Evolutionary conservation across 1,139 yeast genomes (phyloP), one percentile per base, ranked within the genome.

Genomic region (Geotrichum bryndzae): DNA sequence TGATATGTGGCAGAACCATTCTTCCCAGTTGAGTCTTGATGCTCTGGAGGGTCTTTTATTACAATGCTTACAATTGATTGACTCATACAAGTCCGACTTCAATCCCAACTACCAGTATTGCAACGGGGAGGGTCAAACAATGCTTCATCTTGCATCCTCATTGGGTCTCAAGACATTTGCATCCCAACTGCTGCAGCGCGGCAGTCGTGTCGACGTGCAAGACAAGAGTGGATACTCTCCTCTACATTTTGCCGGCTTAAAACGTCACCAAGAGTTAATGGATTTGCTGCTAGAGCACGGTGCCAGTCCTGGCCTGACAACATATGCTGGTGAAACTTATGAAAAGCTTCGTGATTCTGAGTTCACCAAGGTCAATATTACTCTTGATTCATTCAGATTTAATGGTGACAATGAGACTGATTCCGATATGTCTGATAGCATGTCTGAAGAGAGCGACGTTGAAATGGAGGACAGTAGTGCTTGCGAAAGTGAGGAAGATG

Each of bases 141-240:
- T 90, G 77, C 77, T 91, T 60, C 97, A 91, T 74, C 79, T 91
- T 66, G 87, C 96, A 1, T 81, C 91, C 18, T 73, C 86, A 64
- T 84, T 85, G 73, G 90, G 90, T 29, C 87, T 88, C 68, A 73
- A 76, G 54, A 79, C 79, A 51, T 77, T 91, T 65, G 82, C 84
- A 46, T 77, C 82, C 53, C 84, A 84, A 54, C 78, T 91, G 68
- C 77, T 90, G 3, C 84, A 84, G 54, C 86, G 85, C 68, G 96
- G 96, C 7, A 88, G 92, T 54, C 82, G 86, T 68, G 78, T 86
- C 57, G 91, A 88, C 72, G 76, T 80, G 52, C 80, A 80, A 67
- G 97, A 90, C 72, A 78, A 80, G 60, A 88, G 85, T 72, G 96
- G 96, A 1, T 82, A 84, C 63, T 86, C 95, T 0, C 92, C 97